Conservation (phyloP, 2,329 filamentous ascomycete species). For the Elsinoe necatrix region DNA sequence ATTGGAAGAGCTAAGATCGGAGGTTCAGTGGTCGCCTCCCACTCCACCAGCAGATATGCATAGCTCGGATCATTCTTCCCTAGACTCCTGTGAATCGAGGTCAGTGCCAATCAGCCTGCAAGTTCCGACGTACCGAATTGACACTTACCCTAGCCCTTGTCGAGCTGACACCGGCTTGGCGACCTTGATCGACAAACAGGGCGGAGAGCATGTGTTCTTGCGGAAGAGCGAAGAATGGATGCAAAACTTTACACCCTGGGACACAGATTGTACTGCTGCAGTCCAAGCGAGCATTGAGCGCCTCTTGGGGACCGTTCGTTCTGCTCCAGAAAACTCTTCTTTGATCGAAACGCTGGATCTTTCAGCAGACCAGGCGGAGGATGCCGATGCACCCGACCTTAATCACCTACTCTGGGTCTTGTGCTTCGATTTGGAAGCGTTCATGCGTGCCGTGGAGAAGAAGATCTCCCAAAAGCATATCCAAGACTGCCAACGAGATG, state of each 20-base stretch:
- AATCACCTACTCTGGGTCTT: background rate
- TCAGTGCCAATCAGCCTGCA: background rate
- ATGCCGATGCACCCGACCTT: background rate
- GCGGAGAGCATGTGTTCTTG: background rate
- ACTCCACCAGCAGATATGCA: background rate
- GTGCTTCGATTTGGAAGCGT: slow-evolving; percentile 1
- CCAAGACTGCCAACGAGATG: background rate
- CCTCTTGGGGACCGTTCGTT: background rate
- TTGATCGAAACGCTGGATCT: background rate
- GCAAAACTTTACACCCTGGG: background rate
- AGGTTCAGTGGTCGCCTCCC: background rate
- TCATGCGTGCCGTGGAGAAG: background rate
- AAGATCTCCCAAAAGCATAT: background rate
- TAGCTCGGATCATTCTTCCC: background rate
- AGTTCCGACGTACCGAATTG: background rate
- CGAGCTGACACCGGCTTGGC: background rate
- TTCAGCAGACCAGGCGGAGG: background rate
- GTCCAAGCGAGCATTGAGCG: background rate
- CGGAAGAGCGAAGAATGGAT: background rate
- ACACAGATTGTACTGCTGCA: background rate
- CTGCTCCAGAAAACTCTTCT: background rate
- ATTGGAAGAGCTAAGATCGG: background rate
- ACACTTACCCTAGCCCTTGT: background rate
- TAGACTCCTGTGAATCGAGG: background rate
- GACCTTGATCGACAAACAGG: background rate